Conservation (phyloP, 2,329 filamentous ascomycete genomes). For the Ophiostoma ulmi region DNA sequence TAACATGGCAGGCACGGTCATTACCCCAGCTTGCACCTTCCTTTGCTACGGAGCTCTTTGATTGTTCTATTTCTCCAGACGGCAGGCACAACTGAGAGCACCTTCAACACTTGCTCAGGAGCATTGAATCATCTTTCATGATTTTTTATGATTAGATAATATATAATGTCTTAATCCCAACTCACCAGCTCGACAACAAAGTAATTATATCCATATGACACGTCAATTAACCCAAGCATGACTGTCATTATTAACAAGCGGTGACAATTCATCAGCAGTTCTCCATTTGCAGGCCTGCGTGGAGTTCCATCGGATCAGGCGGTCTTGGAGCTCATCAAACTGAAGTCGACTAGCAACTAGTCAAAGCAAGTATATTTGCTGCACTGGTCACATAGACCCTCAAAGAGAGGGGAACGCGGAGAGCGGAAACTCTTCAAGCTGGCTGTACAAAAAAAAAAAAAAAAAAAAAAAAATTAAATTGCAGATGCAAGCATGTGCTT, state of each 20-base stretch:
- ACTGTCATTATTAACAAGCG: neutral
- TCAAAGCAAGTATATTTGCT: neutral
- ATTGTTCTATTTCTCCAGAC: neutral
- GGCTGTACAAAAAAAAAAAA: neutral
- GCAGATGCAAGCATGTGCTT: neutral
- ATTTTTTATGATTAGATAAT: neutral
- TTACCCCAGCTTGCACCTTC: neutral
- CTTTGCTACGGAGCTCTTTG: neutral
- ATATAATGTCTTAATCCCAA: neutral
- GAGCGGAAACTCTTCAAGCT: neutral
- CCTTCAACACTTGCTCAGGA: neutral
- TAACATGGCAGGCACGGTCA: conserved; percentile 2
- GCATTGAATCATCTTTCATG: neutral
- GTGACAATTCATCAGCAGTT: neutral
- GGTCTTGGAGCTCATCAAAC: conserved; percentile 7
- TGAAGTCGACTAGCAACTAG: neutral
- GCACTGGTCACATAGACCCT: neutral
- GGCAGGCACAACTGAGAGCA: neutral
- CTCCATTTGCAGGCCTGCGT: neutral
- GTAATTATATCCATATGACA: neutral
- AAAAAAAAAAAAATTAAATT: neutral
- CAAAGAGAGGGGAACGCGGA: neutral
- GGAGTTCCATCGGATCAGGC: neutral
- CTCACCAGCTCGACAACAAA: neutral
- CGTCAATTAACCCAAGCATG: neutral